These are phyloP conservation scores for Metarhizium album DNA, from an alignment of 2,329 filamentous ascomycete genomes.

Conservation along the genomic window DNA sequence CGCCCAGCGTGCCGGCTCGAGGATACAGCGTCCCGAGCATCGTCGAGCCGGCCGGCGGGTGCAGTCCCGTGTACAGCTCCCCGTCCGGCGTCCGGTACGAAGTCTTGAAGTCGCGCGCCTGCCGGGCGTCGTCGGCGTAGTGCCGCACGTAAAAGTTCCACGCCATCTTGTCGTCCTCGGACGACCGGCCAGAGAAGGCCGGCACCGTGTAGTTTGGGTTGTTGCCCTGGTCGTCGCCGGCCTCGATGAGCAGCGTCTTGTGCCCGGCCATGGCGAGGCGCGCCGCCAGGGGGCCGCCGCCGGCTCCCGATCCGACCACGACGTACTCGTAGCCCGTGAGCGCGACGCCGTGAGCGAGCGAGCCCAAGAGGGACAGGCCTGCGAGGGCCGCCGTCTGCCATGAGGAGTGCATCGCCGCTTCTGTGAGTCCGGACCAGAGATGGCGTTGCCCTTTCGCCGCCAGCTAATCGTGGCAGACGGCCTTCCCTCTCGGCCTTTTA, in stretches of 20 bases:
- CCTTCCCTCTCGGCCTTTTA: too few relatives aligned
- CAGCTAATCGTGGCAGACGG: too few relatives aligned
- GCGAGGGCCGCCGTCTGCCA: neutral
- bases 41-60: slow-evolving; percentile 28
- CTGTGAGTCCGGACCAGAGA: too few relatives aligned
- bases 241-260: slow-evolving; percentile 50
- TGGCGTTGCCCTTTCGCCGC: too few relatives aligned
- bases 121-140: slow-evolving; percentile 41
- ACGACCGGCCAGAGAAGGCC: slow-evolving; percentile 28
- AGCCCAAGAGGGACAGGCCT: slow-evolving; percentile 17
- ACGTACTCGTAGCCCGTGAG: slow-evolving; percentile 39
- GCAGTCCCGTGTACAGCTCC: slow-evolving; percentile 31
- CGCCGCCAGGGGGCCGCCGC: slow-evolving; percentile 47
- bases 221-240: slow-evolving; percentile 45
- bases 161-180: slow-evolving; percentile 42
- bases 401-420: neutral
- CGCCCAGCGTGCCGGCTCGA: slow-evolving; percentile 34
- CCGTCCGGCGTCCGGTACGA: slow-evolving; percentile 42
- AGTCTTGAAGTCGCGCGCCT: slow-evolving; percentile 47
- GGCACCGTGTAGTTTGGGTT: slow-evolving; percentile 41
- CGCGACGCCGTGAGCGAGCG: slow-evolving; percentile 1
- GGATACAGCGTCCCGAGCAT: slow-evolving; percentile 36
- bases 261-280: slow-evolving; percentile 48
- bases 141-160: slow-evolving; percentile 58
- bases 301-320: slow-evolving; percentile 50